Percentiles rank a stretch among this genome's conserved stretches.
Evolutionary conservation across 129 eudicot species (phyloP).

Genomic region (Glebionis coronaria): DNA sequence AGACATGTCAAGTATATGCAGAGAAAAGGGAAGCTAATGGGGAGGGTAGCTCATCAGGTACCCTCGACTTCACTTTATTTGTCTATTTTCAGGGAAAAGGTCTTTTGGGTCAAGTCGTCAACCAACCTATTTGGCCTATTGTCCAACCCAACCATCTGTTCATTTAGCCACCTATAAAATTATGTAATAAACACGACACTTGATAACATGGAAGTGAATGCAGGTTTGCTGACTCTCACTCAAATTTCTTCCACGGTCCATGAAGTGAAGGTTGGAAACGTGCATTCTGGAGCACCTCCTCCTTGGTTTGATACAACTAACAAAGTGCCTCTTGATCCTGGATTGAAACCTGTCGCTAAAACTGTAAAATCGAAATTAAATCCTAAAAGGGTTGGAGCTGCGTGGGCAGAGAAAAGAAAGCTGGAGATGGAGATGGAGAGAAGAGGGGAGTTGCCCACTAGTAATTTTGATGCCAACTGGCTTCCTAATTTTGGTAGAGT

Average conservation of each 20-base stretch:
- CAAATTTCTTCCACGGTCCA: conserved; percentile 35
- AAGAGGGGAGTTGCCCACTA: conserved; percentile 50
- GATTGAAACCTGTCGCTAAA: conserved; percentile 13
- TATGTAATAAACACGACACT: background rate
- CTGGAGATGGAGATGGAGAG: conserved; percentile 82
- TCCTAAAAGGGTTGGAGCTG: conserved; percentile 96
- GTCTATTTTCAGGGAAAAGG: too few relatives aligned
- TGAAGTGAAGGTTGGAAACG: conserved; percentile 53
- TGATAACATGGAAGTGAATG: background rate
- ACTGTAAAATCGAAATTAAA: conserved; percentile 59
- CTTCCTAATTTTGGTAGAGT: conserved; percentile 96
- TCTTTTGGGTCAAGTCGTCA: too few relatives aligned
- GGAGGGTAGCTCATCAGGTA: conserved; percentile 51
- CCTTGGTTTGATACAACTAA: conserved; percentile 69
- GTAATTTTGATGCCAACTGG: conserved; percentile 65
- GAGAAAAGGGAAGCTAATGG: conserved; percentile 35
- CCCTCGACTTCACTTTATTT: background rate
- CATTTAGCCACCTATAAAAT: too few relatives aligned
- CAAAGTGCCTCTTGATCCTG: conserved; percentile 21
- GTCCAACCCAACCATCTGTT: too few relatives aligned
- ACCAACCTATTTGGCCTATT: too few relatives aligned
- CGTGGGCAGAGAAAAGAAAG: conserved; percentile 97
- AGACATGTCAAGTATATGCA: conserved; percentile 44
- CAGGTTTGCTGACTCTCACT: conserved; percentile 58
- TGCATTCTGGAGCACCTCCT: conserved; percentile 93